Evolutionary conservation across 2,329 filamentous ascomycete species (phyloP).

Genomic region (Zymoseptoria passerinii): DNA sequence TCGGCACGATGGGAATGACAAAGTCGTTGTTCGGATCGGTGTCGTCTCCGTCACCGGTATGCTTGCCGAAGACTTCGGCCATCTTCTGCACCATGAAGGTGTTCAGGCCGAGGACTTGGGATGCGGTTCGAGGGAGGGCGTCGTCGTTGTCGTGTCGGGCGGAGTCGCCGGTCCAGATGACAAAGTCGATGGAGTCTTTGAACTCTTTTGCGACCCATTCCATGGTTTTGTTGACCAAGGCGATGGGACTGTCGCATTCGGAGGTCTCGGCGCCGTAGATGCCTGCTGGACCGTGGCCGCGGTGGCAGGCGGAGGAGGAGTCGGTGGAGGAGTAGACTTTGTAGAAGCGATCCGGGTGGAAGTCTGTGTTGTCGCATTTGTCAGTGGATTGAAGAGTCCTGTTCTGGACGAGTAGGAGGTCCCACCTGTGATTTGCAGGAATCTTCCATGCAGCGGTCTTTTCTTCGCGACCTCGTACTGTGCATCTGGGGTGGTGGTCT

Average conservation of each 20-base stretch:
- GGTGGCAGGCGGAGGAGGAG: constrained; percentile 66
- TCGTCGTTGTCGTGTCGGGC: constrained; percentile 35
- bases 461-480: constrained; percentile 8
- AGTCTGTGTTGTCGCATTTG: constrained; percentile 48
- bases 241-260: constrained; percentile 76
- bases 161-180: constrained; percentile 34
- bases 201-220: constrained; percentile 61
- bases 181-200: constrained; percentile 32
- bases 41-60: constrained; percentile 41
- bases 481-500: neutral
- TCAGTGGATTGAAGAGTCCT: constrained; percentile 6
- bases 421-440: constrained; percentile 83
- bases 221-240: constrained; percentile 80
- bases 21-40: constrained; percentile 50
- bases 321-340: constrained; percentile 65
- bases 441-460: constrained; percentile 50
- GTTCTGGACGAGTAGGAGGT: neutral
- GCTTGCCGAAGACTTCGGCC: constrained; percentile 58
- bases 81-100: constrained; percentile 68
- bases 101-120: constrained; percentile 73
- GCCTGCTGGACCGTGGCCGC: constrained; percentile 66
- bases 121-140: constrained; percentile 61
- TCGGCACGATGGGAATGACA: constrained; percentile 74
- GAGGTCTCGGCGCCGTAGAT: constrained; percentile 77
- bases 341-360: constrained; percentile 88